Evolutionary conservation across 306 rosid genomes (phyloP).

Genomic region (Coriaria nepalensis): DNA sequence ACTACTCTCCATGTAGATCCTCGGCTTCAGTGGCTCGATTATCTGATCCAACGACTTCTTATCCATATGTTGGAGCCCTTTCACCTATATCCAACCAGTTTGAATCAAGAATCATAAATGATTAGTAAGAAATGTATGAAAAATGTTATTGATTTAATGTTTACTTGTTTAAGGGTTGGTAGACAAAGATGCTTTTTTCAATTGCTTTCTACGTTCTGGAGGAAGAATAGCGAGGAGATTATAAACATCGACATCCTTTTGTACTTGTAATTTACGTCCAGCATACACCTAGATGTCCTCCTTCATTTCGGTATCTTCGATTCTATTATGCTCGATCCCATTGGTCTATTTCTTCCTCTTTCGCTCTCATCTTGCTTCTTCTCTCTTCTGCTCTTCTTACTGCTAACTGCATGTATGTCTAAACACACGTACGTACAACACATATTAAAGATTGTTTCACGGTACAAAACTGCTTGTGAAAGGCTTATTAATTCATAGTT

Average conservation of each 20-base stretch:
- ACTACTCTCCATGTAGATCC: slow-evolving; percentile 7
- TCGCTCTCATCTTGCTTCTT: slow-evolving; percentile 6
- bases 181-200: slow-evolving; percentile 51
- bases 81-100: background rate
- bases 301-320: slow-evolving; percentile 5
- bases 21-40: slow-evolving; percentile 10
- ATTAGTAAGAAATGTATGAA: background rate
- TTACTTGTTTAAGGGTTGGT: background rate
- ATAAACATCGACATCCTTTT: slow-evolving; percentile 7
- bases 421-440: background rate
- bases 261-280: slow-evolving; percentile 6
- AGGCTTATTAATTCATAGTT: too few relatives aligned
- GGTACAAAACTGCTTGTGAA: too few relatives aligned
- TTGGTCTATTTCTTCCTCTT: slow-evolving; percentile 7
- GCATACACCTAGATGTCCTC: slow-evolving; percentile 9
- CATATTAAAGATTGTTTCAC: too few relatives aligned
- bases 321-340: slow-evolving; percentile 17
- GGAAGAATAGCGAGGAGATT: slow-evolving; percentile 7
- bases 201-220: slow-evolving; percentile 1
- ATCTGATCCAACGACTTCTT: background rate
- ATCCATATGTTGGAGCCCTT: background rate
- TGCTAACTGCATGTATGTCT: slow-evolving; percentile 58
- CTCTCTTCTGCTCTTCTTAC: slow-evolving; percentile 36
- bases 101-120: background rate
- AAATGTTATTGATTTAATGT: too few relatives aligned